Evolutionary conservation across 2,329 filamentous ascomycete species (phyloP).

Genomic region (Fusarium sp.): DNA sequence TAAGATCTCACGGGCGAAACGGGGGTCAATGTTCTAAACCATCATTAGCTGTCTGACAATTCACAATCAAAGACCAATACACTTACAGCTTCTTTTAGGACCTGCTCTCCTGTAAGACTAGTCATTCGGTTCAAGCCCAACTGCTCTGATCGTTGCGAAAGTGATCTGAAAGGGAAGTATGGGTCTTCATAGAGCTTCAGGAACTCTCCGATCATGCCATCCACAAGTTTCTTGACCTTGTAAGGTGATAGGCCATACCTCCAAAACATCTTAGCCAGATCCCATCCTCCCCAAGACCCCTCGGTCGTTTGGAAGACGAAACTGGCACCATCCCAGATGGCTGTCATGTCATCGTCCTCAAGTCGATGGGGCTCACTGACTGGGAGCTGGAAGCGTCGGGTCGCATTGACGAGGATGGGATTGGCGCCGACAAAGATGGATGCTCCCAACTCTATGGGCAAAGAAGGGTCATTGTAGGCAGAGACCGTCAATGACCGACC

Average conservation of each 20-base stretch:
- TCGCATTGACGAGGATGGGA: slow-evolving; percentile 81
- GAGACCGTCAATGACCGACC: slow-evolving; percentile 89
- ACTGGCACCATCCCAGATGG: slow-evolving; percentile 83
- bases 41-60: not conserved
- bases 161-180: slow-evolving; percentile 83
- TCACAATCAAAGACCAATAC: too few relatives aligned
- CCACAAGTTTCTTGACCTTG: slow-evolving; percentile 77
- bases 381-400: slow-evolving; percentile 75
- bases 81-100: slow-evolving; percentile 71
- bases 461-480: slow-evolving; percentile 73
- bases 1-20: slow-evolving; percentile 83
- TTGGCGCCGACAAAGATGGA: slow-evolving; percentile 93
- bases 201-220: slow-evolving; percentile 77
- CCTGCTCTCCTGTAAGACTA: slow-evolving; percentile 77
- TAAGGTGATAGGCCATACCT: slow-evolving; percentile 85
- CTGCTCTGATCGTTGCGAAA: slow-evolving; percentile 75
- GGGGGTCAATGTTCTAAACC: slow-evolving; percentile 64
- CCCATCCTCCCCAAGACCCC: slow-evolving; percentile 78
- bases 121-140: slow-evolving; percentile 76
- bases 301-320: slow-evolving; percentile 77
- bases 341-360: slow-evolving; percentile 69
- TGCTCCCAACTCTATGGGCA: slow-evolving; percentile 87
- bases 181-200: slow-evolving; percentile 83
- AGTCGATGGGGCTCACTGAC: slow-evolving; percentile 59
- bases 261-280: slow-evolving; percentile 82